These are phyloP conservation scores for Talaromyces sp. DNA, from an alignment of 2,329 filamentous ascomycete genomes.

Conservation along the genomic window DNA sequence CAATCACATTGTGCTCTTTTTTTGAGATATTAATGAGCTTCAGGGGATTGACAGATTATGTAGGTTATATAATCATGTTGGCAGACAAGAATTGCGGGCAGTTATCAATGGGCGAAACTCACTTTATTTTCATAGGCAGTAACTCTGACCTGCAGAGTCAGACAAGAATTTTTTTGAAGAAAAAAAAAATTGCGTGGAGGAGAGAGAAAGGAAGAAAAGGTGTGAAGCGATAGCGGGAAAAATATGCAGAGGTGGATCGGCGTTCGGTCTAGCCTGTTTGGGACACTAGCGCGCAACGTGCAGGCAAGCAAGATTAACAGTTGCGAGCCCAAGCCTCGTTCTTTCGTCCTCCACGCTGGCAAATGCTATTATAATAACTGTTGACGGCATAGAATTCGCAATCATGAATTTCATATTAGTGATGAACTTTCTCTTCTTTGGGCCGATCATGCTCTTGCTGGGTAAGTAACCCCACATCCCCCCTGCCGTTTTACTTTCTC, in stretches of 20 bases:
- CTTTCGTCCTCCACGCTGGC: not conserved
- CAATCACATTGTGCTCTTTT: conserved; percentile 36
- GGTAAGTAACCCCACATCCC: conserved; percentile 20
- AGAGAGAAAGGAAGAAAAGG: conserved; percentile 3
- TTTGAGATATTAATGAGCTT: conserved; percentile 45
- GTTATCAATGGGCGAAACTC: not conserved
- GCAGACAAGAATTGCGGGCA: conserved; percentile 1
- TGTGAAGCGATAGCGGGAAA: not conserved
- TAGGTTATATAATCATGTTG: conserved; percentile 61
- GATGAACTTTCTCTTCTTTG: conserved; percentile 33
- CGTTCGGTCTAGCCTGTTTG: not conserved
- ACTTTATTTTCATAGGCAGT: conserved; percentile 6
- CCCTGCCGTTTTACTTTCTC: not conserved
- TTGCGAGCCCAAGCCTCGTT: not conserved
- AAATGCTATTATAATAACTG: not conserved
- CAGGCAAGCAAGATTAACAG: not conserved
- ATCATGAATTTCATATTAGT: conserved; percentile 30
- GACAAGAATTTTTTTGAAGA: conserved; percentile 4
- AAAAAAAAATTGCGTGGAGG: not conserved
- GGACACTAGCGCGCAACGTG: not conserved
- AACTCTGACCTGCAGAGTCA: conserved; percentile 13
- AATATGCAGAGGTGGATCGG: not conserved
- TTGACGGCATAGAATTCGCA: not conserved
- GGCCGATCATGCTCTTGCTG: conserved; percentile 31
- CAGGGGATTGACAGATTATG: conserved; percentile 83